Evolutionary conservation across 495 filamentous ascomycete genomes (phyloP).

Genomic region (Hypoxylon trugodes): DNA sequence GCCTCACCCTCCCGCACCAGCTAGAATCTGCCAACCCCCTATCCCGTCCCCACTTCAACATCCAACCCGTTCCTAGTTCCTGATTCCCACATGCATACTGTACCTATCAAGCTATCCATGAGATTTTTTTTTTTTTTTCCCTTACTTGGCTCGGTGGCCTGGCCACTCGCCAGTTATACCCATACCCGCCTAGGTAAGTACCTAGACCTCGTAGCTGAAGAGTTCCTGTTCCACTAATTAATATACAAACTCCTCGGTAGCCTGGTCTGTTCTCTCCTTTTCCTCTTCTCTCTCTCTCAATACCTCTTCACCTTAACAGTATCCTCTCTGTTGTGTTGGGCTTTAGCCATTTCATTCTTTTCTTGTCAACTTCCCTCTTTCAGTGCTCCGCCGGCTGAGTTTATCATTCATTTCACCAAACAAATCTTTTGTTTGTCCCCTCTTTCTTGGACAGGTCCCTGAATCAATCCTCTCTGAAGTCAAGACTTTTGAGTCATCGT

Average conservation of each 20-base stretch:
- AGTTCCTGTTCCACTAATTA: constrained; percentile 27
- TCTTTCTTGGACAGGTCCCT: constrained; percentile 38
- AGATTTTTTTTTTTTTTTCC: constrained; percentile 11
- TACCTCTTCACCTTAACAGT: constrained; percentile 26
- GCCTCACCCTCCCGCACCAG: constrained; percentile 6
- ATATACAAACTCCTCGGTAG: constrained; percentile 31
- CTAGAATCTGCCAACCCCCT: constrained; percentile 21
- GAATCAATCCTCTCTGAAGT: constrained; percentile 18
- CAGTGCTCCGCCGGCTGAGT: constrained; percentile 49
- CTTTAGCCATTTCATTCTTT: constrained; percentile 37
- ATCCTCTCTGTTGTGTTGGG: constrained; percentile 34
- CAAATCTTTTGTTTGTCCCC: constrained; percentile 41
- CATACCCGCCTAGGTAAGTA: neutral
- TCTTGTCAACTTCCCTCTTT: constrained; percentile 40
- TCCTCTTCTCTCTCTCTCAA: constrained; percentile 30
- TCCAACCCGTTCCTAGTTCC: constrained; percentile 6
- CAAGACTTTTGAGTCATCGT: constrained; percentile 15
- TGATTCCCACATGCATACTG: constrained; percentile 15
- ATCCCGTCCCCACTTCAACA: constrained; percentile 18
- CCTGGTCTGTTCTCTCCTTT: constrained; percentile 8
- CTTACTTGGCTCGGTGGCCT: constrained; percentile 9
- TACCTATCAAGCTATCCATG: neutral
- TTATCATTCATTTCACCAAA: constrained; percentile 48
- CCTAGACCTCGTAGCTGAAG: constrained; percentile 9
- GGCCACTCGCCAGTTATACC: constrained; percentile 2